Base-by-base conservation (phyloP, 306 rosid species). In the Ochetophila trinervis region DNA sequence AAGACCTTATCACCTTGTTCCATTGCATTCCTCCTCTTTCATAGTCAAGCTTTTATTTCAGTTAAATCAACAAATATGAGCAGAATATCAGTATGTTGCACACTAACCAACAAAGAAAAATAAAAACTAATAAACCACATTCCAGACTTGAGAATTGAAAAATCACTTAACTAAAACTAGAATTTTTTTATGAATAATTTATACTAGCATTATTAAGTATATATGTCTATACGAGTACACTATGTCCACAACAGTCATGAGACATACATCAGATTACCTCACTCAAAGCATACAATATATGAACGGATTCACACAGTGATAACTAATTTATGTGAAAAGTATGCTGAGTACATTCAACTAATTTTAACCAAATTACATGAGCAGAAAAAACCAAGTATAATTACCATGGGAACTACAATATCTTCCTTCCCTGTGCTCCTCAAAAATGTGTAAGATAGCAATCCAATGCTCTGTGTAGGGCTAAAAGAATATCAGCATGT, bases 391-490 rank as follows among this genome's bases (percentile, higher is more conserved):
- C 21, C 35, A 65, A 32, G 60, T 64, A 45, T 62, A 70, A 61
- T 86, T 89, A 94, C 97, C 96, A 94, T 90, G 75, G 99, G 99
- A 70, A 94, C 99, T 48, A 90, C 85, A 48, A 90, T 94, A 78
- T 94, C 99, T 82, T 94, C 96, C 83, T 88, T 90, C 69, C 91
- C 90, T 0, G 99, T 94, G 79, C 85, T 77, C 87, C 90, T 90
- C 83, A 94, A 82, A 83, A 94, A 94, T 57, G 99, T 86, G 73
- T 94, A 90, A 45, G 99, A 94, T 77, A 94, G 78, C 75, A 94
- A 82, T 60, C 99, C 99, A 62, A 94, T 87, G 80, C 96, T 94
- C 73, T 88, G 96, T 6, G 99, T 87, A 36, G 84, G 72, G 73
- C 97, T 90, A 45, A 66, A 65, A 67, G 54, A 79, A 63, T 37